A percentile compares a stretch with the other conserved stretches of the same genome.
phyloP scores from a whole-genome alignment of 2,329 filamentous ascomycete genomes.

The Colletotrichum falcatum region DNA sequence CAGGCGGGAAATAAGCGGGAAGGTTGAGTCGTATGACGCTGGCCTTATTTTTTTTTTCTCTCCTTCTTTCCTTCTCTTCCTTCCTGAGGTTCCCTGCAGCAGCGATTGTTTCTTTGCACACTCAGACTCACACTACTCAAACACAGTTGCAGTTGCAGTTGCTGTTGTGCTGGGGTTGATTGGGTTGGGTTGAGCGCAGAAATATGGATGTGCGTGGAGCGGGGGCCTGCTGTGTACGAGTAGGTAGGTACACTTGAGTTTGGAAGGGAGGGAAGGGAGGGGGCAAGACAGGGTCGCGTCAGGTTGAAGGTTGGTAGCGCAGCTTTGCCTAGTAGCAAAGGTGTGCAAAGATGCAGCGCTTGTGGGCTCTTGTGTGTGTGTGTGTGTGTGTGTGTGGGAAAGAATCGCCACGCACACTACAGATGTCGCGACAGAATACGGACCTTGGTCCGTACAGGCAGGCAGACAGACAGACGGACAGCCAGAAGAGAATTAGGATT shows the following conservation, averaged over 20 bases:
- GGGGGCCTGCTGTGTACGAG: not conserved
- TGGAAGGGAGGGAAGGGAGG: too few species aligned
- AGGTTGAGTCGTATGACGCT: conserved; percentile 37
- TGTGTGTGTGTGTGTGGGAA: too few species aligned
- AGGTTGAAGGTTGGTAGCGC: too few species aligned
- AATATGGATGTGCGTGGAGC: not conserved
- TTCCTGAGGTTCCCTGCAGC: not conserved
- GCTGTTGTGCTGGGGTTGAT: not conserved
- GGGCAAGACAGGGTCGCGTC: too few species aligned
- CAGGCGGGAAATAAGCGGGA: conserved; percentile 20
- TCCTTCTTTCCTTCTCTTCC: not conserved
- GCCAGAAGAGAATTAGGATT: not conserved
- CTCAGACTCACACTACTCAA: not conserved
- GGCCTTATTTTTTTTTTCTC: conserved; percentile 14
- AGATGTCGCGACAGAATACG: not conserved
- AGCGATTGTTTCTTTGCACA: not conserved
- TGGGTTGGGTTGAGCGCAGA: not conserved
- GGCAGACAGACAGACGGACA: too few species aligned
- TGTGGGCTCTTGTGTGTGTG: too few species aligned
- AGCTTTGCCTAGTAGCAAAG: too few species aligned
- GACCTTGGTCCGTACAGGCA: too few species aligned
- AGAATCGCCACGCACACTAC: not conserved
- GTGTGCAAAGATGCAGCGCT: too few species aligned
- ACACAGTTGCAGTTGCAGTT: too few species aligned
- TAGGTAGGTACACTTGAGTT: too few species aligned